A percentile compares a stretch with the other conserved stretches of the same genome.
phyloP scores from a whole-genome alignment of 2,329 filamentous ascomycete species.

The Coniosporium tulheliwenetii region DNA sequence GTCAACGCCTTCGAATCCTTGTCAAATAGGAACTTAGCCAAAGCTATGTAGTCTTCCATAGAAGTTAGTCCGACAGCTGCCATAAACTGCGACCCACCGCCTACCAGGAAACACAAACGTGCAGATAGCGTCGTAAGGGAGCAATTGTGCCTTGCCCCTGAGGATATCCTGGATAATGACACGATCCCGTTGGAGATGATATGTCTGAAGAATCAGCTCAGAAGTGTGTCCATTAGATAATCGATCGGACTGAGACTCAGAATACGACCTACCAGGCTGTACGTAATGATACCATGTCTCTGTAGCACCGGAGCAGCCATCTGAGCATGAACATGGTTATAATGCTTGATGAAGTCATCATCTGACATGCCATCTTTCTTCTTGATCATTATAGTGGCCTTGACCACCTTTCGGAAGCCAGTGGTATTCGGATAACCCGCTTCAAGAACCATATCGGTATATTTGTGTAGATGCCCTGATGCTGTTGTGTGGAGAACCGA shows the following conservation, averaged over 20 bases:
- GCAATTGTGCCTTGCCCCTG: slow-evolving; percentile 25
- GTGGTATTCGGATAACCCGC: slow-evolving; percentile 27
- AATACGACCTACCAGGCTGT: slow-evolving; percentile 23
- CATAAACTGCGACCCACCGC: too few species aligned
- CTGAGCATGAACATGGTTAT: slow-evolving; percentile 29
- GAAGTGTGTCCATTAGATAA: neutral
- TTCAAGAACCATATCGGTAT: slow-evolving; percentile 19
- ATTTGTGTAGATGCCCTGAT: too few species aligned
- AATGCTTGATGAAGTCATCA: slow-evolving; percentile 27
- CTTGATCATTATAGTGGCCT: slow-evolving; percentile 29
- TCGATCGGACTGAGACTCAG: neutral
- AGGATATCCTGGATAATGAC: slow-evolving; percentile 29
- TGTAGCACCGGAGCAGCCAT: slow-evolving; percentile 26
- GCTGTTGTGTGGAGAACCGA: too few species aligned
- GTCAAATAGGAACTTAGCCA: slow-evolving; percentile 30
- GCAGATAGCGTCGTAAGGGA: slow-evolving; percentile 31
- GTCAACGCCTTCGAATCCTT: slow-evolving; percentile 25
- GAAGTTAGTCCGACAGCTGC: too few species aligned
- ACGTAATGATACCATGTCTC: slow-evolving; percentile 27
- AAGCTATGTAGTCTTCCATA: slow-evolving; percentile 24
- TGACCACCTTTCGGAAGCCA: slow-evolving; percentile 31
- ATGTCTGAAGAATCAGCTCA: slow-evolving; percentile 16
- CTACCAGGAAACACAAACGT: slow-evolving; percentile 24
- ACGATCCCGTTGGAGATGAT: slow-evolving; percentile 27
- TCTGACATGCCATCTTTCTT: slow-evolving; percentile 30